Conservation (phyloP, 768 basidiomycete species). For the Multifurca ochricompacta region DNA sequence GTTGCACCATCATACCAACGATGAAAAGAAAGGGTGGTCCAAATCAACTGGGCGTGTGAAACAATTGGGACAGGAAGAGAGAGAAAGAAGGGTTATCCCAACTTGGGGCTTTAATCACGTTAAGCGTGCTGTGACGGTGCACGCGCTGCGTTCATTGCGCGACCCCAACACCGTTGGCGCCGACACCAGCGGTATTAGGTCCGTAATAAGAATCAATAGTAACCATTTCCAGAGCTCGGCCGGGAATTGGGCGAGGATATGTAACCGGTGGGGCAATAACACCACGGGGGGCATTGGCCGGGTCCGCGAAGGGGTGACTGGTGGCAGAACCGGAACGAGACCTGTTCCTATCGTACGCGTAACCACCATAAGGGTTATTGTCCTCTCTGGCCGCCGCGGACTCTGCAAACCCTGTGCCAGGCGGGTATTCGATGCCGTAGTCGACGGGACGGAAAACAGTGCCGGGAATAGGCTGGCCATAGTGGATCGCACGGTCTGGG, state of each 20-base stretch:
- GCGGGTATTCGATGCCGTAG: slow-evolving; percentile 17
- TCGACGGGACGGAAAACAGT: slow-evolving; percentile 1
- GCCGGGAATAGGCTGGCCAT: not conserved
- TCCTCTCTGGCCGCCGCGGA: not conserved
- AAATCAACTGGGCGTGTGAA: not conserved
- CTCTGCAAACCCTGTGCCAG: not conserved
- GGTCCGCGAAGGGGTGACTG: slow-evolving; percentile 16
- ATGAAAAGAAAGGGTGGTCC: not conserved
- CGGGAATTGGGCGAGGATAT: not conserved
- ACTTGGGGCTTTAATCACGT: not conserved
- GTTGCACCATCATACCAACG: not conserved
- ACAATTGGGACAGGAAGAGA: not conserved
- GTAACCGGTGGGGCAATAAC: not conserved
- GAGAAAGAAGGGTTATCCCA: not conserved
- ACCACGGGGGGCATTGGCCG: not conserved
- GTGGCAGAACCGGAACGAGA: not conserved
- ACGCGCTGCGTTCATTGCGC: not conserved
- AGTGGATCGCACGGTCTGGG: slow-evolving; percentile 18
- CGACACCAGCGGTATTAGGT: not conserved
- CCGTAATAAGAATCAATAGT: slow-evolving; percentile 16
- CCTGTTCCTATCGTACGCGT: not conserved
- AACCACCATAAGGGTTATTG: not conserved
- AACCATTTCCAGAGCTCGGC: not conserved
- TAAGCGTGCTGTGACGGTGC: not conserved
- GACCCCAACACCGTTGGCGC: not conserved